A percentile compares a stretch with the other conserved stretches of the same genome.
Conservation (phyloP, 257 asterid species). For the Salvia rosmarinus region DNA sequence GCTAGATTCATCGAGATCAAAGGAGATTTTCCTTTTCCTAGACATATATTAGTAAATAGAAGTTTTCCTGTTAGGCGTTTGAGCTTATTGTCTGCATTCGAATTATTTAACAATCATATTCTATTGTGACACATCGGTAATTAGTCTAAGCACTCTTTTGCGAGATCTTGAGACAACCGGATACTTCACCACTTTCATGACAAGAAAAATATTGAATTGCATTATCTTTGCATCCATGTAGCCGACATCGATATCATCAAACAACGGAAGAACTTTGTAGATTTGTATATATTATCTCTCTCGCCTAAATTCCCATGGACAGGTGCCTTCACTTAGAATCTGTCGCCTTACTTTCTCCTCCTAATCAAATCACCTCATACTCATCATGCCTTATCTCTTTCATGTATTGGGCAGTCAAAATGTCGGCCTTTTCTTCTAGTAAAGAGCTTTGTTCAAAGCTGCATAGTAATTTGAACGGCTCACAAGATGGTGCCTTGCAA, state of each 20-base stretch:
- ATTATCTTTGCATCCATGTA: conserved; percentile 68
- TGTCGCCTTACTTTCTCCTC: neutral
- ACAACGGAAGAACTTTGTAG: conserved; percentile 64
- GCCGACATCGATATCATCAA: conserved; percentile 72
- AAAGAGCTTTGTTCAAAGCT: conserved; percentile 77
- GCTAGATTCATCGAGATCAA: too few species aligned
- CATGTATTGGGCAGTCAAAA: conserved; percentile 61
- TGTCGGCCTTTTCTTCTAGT: conserved; percentile 64
- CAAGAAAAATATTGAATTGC: conserved; percentile 67
- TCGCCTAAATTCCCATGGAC: conserved; percentile 82
- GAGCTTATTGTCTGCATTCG: conserved; percentile 2
- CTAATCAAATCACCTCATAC: conserved; percentile 12
- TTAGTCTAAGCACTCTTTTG: conserved; percentile 37
- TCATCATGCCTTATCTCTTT: conserved; percentile 24
- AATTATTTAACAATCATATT: conserved; percentile 4
- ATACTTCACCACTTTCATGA: conserved; percentile 59
- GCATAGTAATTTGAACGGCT: conserved; percentile 32
- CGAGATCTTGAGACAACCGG: conserved; percentile 65
- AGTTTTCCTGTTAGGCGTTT: neutral
- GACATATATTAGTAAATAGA: neutral
- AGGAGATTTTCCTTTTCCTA: too few species aligned
- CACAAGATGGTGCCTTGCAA: conserved; percentile 45
- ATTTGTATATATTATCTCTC: conserved; percentile 58
- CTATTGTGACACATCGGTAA: conserved; percentile 1
- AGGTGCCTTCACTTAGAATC: conserved; percentile 47